These are phyloP conservation scores for Monsonia emarginata DNA, from an alignment of 441 rosid species.

Conservation along the genomic window DNA sequence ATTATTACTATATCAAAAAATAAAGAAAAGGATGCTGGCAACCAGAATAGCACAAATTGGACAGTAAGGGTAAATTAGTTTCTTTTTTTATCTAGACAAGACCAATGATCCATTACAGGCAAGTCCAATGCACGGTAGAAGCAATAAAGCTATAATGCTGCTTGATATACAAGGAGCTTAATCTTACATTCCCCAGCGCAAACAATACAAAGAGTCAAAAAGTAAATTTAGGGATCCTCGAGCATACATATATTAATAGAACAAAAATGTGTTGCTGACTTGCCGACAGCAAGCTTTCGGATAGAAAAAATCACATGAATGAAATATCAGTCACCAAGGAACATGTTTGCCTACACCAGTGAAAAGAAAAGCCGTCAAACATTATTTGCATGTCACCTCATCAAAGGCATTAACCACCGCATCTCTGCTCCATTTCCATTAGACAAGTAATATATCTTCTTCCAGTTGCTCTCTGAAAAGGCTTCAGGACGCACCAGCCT, in stretches of 20 bases:
- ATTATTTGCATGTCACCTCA: conserved; percentile 31
- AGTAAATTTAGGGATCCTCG: background rate
- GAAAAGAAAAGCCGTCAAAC: background rate
- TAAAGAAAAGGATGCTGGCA: too few species aligned
- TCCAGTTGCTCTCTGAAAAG: conserved; percentile 78
- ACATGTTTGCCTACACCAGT: background rate
- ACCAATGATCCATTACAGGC: too few species aligned
- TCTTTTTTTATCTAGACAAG: too few species aligned
- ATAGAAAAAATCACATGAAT: too few species aligned
- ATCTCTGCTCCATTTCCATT: conserved; percentile 91
- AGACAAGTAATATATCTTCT: conserved; percentile 62
- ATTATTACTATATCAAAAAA: too few species aligned
- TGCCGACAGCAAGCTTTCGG: background rate
- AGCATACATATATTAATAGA: background rate
- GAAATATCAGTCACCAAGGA: background rate
- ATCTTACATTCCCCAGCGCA: background rate
- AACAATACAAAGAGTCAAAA: background rate
- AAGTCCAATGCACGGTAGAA: too few species aligned
- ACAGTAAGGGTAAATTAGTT: too few species aligned
- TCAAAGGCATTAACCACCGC: conserved; percentile 64
- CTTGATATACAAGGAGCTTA: background rate
- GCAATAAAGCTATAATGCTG: too few species aligned
- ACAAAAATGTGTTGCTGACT: background rate
- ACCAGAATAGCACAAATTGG: too few species aligned
- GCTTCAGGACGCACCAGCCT: conserved; percentile 61